Evolutionary conservation across 169 alveolate genomes (phyloP).

Genomic region (Cryptosporidium meleagridis): DNA sequence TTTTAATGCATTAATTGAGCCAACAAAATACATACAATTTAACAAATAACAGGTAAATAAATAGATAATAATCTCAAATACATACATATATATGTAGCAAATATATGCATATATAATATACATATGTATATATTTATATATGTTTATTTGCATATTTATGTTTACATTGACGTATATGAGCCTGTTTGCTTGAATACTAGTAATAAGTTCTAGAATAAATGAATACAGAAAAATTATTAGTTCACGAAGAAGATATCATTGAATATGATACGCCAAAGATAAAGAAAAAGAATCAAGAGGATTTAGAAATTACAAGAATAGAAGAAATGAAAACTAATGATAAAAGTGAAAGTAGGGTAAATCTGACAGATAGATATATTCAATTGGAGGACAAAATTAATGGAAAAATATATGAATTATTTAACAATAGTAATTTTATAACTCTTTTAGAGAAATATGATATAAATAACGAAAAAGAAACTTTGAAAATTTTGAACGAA

Average conservation of each 20-base stretch:
- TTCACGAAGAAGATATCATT: background rate
- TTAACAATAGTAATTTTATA: conserved; percentile 13
- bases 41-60: background rate
- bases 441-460: conserved; percentile 34
- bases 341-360: background rate
- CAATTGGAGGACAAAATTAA: conserved; percentile 15
- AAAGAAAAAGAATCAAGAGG: background rate
- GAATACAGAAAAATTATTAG: background rate
- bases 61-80: background rate
- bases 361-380: conserved; percentile 16
- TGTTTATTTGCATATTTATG: background rate
- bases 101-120: no score
- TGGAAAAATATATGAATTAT: conserved; percentile 2
- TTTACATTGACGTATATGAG: background rate
- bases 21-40: background rate
- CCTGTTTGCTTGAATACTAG: background rate
- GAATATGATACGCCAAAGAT: conserved; percentile 10
- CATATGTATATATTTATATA: no score
- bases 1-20: background rate
- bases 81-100: no score
- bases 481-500: background rate
- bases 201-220: background rate
- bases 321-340: background rate
- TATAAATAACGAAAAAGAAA: background rate
- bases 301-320: background rate